Percentiles rank a stretch among this genome's conserved stretches.
Evolutionary conservation across 75 land plant species (phyloP).

Genomic region (Pinus albicaulis): DNA sequence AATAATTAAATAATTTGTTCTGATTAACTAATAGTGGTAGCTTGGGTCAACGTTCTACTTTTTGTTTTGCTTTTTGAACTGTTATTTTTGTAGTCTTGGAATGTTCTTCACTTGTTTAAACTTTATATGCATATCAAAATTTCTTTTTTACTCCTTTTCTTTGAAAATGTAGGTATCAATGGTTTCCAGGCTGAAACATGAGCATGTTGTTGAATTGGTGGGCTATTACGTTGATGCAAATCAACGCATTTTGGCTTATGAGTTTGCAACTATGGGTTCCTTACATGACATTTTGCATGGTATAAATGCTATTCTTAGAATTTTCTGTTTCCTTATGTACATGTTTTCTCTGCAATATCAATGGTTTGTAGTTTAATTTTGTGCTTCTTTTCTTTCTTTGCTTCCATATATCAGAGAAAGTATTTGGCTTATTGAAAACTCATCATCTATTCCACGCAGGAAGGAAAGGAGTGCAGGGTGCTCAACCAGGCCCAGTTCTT

Average conservation of each 20-base stretch:
- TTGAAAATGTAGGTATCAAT: conserved; percentile 39
- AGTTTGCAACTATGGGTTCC: conserved; percentile 67
- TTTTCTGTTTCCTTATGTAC: no score
- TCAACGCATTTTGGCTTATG: conserved; percentile 46
- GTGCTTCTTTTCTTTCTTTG: no score
- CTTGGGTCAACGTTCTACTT: background rate
- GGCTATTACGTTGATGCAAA: conserved; percentile 28
- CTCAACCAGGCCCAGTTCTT: conserved; percentile 68
- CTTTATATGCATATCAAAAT: background rate
- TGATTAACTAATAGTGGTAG: no score
- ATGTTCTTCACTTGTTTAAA: background rate
- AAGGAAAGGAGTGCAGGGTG: conserved; percentile 76
- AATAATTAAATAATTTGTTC: no score
- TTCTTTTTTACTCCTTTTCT: background rate
- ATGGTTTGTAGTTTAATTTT: background rate
- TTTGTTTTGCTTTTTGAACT: background rate
- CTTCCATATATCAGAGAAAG: no score
- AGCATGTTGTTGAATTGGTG: conserved; percentile 60
- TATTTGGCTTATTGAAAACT: no score
- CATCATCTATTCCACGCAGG: conserved; percentile 15
- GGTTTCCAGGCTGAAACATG: conserved; percentile 74
- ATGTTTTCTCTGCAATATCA: background rate
- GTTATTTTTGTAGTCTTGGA: background rate
- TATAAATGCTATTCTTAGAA: background rate
- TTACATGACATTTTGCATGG: conserved; percentile 70